Base-by-base conservation (phyloP, 257 asterid genomes). In the Forsythia viridissima region DNA sequence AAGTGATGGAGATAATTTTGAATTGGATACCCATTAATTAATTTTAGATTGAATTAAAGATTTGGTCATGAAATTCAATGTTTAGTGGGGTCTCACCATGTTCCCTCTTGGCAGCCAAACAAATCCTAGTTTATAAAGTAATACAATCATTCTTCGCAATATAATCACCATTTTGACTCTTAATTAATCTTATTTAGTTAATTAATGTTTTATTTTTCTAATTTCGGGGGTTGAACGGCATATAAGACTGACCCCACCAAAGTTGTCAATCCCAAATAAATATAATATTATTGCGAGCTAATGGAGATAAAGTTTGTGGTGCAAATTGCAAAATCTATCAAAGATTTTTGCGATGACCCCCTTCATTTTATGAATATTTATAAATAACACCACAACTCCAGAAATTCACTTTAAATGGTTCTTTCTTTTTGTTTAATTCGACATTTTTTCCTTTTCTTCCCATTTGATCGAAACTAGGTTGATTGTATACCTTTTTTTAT, bases 21-120 rank as follows among this genome's bases (percentile, higher is more conserved):
- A 72, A 72, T 30, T 24, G 41, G 42, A 43, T 39, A 37, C 70
- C 70, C 43, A 4, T 42, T 21, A 63, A 39, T 76, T 30, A n/a
- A n/a, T n/a, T n/a, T n/a, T n/a, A n/a, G n/a, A n/a, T n/a, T n/a
- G n/a, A 48, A 81, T 70, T 77, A 39, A 77, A 73, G 68, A 77
- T 73, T 84, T 78, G 78, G 79, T 74, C 72, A 76, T 34, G 65
- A 79, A 79, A 74, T 82, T 82, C 68, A 55, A 48, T 72, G 79
- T 20, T 30, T 34, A 6, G 81, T 72, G 87, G 87, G 87, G 77
- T 79, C 79, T n/a, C 15, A 0, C 20, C 38, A 39, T 76, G 81
- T 77, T 74, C 21, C 71, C 34, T 43, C 46, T 70, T 38, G 75
- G 75, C 75, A 55, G 68, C 80, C 61, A 63, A 77, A 42, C 72